These are phyloP conservation scores for Podila epicladia DNA, from an alignment of 192 early-diverging fungal genomes.

Conservation along the genomic window DNA sequence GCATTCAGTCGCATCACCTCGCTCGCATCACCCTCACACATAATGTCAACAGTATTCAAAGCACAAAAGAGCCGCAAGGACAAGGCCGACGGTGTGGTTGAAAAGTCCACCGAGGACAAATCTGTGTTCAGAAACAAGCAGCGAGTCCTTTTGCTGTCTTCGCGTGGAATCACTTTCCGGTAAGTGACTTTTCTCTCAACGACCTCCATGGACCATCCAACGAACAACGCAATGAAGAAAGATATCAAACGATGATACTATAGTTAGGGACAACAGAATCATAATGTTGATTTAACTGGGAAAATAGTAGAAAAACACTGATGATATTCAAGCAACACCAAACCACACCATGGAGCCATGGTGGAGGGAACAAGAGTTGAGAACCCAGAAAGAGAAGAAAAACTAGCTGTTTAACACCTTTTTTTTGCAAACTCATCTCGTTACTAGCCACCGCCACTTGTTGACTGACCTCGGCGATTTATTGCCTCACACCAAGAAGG, in stretches of 20 bases:
- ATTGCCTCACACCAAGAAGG: constrained; percentile 96
- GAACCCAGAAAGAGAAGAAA: background rate
- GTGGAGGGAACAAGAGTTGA: background rate
- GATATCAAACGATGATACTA: constrained; percentile 6
- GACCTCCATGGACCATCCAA: too few species aligned
- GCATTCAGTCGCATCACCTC: constrained; percentile 4
- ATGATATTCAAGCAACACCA: background rate
- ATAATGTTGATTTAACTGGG: constrained; percentile 10
- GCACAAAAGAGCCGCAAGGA: constrained; percentile 39
- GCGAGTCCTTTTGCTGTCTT: constrained; percentile 87
- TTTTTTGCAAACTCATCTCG: background rate
- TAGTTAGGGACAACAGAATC: constrained; percentile 8
- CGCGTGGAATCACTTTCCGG: constrained; percentile 88
- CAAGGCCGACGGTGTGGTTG: constrained; percentile 40
- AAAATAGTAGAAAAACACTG: constrained; percentile 12
- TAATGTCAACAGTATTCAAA: constrained; percentile 46
- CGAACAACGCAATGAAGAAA: background rate
- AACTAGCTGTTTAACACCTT: background rate
- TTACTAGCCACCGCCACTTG: constrained; percentile 86
- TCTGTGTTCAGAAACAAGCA: constrained; percentile 84
- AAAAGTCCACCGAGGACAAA: constrained; percentile 51
- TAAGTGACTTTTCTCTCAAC: constrained; percentile 31
- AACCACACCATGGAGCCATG: background rate
- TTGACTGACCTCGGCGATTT: constrained; percentile 88
- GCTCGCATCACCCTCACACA: constrained; percentile 1